These are phyloP conservation scores for Xylariaceae sp. DNA, from an alignment of 2,329 filamentous ascomycete genomes.

Conservation along the genomic window DNA sequence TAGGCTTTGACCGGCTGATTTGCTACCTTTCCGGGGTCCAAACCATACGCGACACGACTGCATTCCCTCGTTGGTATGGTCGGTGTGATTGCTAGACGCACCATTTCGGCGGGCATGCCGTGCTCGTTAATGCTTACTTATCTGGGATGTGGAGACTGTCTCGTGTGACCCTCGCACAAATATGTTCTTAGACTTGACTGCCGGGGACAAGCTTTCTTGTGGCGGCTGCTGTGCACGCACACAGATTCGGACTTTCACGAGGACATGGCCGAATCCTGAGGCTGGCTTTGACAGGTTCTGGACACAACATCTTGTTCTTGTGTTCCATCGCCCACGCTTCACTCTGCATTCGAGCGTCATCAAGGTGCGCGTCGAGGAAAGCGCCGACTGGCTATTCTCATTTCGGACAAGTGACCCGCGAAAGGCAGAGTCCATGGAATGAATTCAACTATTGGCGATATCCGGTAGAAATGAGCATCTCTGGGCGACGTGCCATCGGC, in stretches of 20 bases:
- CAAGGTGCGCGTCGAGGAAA: constrained; percentile 1
- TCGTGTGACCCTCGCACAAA: constrained; percentile 36
- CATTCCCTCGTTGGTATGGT: constrained; percentile 77
- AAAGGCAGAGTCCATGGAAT: not conserved
- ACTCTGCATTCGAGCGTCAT: not conserved
- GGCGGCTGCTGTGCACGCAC: constrained; percentile 21
- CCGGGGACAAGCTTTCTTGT: constrained; percentile 27
- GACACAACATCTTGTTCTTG: constrained; percentile 19
- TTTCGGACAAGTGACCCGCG: not conserved
- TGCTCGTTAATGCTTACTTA: constrained; percentile 46
- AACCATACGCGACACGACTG: constrained; percentile 82
- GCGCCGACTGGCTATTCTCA: not conserved
- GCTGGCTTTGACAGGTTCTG: constrained; percentile 29
- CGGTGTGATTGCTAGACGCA: constrained; percentile 59
- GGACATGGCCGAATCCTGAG: constrained; percentile 20
- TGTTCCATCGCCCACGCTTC: constrained; percentile 17
- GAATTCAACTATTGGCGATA: not conserved
- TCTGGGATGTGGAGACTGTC: constrained; percentile 39
- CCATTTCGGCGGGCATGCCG: constrained; percentile 27
- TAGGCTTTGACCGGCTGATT: constrained; percentile 86
- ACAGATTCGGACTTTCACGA: constrained; percentile 22
- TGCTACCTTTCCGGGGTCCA: constrained; percentile 80
- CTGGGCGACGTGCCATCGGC: not conserved
- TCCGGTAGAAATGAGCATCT: not conserved
- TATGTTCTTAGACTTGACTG: constrained; percentile 26